Evolutionary conservation across 2,329 filamentous ascomycete species (phyloP), one percentile per base, ranked within the genome.

Genomic region (Zarea fungicola): DNA sequence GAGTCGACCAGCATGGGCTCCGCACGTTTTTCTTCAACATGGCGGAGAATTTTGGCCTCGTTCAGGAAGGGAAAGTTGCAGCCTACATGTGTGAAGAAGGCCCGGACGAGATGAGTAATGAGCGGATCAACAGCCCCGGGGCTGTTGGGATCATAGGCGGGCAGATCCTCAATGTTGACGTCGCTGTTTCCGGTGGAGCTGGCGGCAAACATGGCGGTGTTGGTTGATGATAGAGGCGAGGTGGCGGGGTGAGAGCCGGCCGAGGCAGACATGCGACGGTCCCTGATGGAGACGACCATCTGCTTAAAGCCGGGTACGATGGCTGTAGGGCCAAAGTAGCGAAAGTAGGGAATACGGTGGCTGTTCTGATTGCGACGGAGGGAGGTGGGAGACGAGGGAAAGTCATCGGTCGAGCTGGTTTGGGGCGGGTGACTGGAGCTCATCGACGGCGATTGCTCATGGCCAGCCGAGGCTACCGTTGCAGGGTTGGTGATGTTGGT

Each of bases 281-380:
- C 83, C 51, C 84, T 78, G 25, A 91, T 81, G 47, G 85, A 84
- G 51, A 87, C 84, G 22, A 95, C 87, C 88, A 95, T 95, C 65
- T 95, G 89, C 66, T 95, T 95, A 70, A 90, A 95, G 19, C 89
- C 89, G 1, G 89, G 89, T 45, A 93, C 88, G 60, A 95, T 95
- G 54, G 89, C 90, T 1, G 90, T 95, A 0, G 89, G 88, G 0
- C 89, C 90, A 62, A 95, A 93, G 66, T 93, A 95, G 52, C 90
- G 77, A 59, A 95, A 95, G 63, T 93, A 96, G 0, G 89, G 89
- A 54, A 95, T 87, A 47, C 85, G 78, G 60, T 85, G 73, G 52
- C 78, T 73, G 62, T 71, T 65, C 22, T 47, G 37, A 9, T 25
- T 18, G 56, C 78, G 72, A 53, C 78, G 70, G 42, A 74, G 65